Evolutionary conservation across 2,329 filamentous ascomycete species (phyloP).

Genomic region (Apiospora sp.): DNA sequence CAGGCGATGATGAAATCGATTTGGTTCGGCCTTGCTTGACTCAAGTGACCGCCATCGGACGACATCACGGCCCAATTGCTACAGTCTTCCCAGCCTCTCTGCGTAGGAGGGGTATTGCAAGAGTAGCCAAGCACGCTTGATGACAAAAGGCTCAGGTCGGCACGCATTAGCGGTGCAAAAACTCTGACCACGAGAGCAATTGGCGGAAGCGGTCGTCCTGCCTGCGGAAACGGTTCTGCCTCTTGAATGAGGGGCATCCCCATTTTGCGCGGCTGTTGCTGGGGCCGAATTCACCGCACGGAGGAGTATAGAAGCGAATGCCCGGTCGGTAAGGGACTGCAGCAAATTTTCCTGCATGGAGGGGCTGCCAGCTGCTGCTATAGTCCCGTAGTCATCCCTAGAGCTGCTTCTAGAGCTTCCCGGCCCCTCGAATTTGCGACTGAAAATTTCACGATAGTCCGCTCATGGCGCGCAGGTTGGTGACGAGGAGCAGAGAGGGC

Average conservation of each 20-base stretch:
- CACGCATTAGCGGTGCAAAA: conserved; percentile 21
- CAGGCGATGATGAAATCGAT: background rate
- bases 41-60: conserved; percentile 1
- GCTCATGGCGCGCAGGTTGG: conserved; percentile 13
- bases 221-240: conserved; percentile 10
- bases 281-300: conserved; percentile 13
- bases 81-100: conserved; percentile 9
- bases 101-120: background rate
- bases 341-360: conserved; percentile 21
- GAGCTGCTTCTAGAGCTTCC: conserved; percentile 12
- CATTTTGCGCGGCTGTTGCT: conserved; percentile 6
- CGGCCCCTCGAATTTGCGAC: conserved; percentile 16
- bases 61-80: background rate
- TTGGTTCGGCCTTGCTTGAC: conserved; percentile 9
- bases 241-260: conserved; percentile 6
- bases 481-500: conserved; percentile 15
- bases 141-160: conserved; percentile 10
- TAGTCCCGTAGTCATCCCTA: conserved; percentile 10
- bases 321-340: background rate
- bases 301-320: conserved; percentile 2
- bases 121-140: conserved; percentile 2
- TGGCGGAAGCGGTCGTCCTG: background rate
- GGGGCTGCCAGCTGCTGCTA: background rate
- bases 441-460: conserved; percentile 15
- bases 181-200: background rate